phyloP scores from a whole-genome alignment of 2,329 filamentous ascomycete genomes.

The Thermothelomyces thermophilus region DNA sequence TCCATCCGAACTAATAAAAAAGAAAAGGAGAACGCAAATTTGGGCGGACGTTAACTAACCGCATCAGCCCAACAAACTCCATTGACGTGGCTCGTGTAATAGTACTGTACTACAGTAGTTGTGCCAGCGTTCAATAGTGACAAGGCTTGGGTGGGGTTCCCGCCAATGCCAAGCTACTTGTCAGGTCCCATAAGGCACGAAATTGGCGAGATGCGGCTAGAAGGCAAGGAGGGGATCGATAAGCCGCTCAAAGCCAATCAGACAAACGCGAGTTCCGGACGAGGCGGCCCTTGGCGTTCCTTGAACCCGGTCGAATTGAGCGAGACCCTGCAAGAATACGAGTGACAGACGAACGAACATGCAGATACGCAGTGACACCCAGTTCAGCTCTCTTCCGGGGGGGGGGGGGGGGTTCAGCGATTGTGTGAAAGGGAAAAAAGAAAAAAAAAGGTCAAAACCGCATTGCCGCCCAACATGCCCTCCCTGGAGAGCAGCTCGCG shows the following conservation, averaged over 20 bases:
- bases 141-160: background rate
- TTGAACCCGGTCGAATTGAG: background rate
- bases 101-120: too few species aligned
- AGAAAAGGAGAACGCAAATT: background rate
- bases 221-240: slow-evolving; percentile 7
- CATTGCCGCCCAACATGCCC: slow-evolving; percentile 4
- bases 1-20: background rate
- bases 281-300: background rate
- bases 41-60: too few species aligned
- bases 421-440: too few species aligned
- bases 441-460: slow-evolving; percentile 5
- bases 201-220: slow-evolving; percentile 9
- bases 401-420: too few species aligned
- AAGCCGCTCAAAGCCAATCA: slow-evolving; percentile 6
- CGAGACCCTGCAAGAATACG: slow-evolving; percentile 10
- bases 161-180: background rate
- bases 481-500: background rate
- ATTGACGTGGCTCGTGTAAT: slow-evolving; percentile 11
- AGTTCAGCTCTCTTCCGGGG: too few species aligned
- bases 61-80: background rate
- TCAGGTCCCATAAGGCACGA: background rate
- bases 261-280: background rate
- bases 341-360: slow-evolving; percentile 4
- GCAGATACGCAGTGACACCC: background rate
- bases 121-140: slow-evolving; percentile 19